Percentiles rank a stretch among this genome's conserved stretches.
Evolutionary conservation across 108 stramenopile species (phyloP).

Genomic region (Aurantiochytrium sp.): DNA sequence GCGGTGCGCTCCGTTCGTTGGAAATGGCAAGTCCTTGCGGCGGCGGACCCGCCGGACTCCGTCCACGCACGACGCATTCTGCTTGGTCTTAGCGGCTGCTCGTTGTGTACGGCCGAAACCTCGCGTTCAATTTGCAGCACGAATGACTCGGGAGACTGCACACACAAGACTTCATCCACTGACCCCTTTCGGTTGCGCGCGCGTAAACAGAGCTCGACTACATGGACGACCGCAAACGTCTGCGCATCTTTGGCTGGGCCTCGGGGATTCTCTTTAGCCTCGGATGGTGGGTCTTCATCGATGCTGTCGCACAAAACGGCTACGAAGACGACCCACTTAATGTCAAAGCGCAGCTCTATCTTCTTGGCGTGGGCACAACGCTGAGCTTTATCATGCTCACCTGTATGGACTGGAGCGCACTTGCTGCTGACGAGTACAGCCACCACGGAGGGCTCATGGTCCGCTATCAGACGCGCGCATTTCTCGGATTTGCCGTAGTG

Average conservation of each 20-base stretch:
- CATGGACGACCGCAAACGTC: background rate
- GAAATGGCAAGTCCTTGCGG: no score
- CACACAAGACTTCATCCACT: no score
- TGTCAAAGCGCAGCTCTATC: background rate
- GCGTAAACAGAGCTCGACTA: background rate
- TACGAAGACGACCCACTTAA: background rate
- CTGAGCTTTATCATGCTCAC: background rate
- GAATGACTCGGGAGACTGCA: no score
- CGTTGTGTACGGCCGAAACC: no score
- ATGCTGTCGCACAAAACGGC: background rate
- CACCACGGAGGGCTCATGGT: constrained; percentile 11
- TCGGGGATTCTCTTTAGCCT: background rate
- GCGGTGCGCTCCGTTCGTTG: no score
- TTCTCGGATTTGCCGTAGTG: background rate
- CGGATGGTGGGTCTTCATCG: constrained; percentile 15
- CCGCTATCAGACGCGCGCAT: background rate
- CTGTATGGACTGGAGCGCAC: constrained; percentile 1
- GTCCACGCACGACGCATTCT: no score
- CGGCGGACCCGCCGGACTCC: no score
- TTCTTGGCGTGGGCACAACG: background rate
- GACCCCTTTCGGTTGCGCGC: no score
- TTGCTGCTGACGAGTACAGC: background rate
- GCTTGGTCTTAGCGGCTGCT: no score
- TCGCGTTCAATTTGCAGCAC: no score
- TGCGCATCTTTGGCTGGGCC: background rate